A percentile compares a stretch with the other conserved stretches of the same genome.
Evolutionary conservation across 805 yeast genomes (phyloP).

Genomic region (Kuraishia borneana): DNA sequence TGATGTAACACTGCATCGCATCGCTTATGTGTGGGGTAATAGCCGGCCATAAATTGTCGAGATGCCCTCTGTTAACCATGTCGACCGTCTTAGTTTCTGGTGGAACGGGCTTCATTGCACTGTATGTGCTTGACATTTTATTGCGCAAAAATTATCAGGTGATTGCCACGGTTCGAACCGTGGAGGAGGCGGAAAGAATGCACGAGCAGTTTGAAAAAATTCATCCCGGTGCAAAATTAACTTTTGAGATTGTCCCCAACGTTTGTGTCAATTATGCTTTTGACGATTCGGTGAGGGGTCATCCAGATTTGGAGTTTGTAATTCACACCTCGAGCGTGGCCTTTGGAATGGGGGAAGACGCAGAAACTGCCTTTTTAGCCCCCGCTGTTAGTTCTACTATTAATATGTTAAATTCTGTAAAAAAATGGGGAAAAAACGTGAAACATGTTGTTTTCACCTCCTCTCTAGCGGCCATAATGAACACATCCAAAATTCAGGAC

Average conservation of each 20-base stretch:
- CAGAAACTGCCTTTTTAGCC: constrained; percentile 27
- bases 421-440: constrained; percentile 25
- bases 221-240: constrained; percentile 9
- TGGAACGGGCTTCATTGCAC: neutral
- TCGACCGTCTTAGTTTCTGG: neutral
- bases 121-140: constrained; percentile 7
- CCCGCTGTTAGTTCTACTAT: constrained; percentile 40
- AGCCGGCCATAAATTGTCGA: neutral
- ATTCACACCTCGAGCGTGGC: constrained; percentile 30
- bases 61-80: neutral
- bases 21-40: constrained; percentile 1
- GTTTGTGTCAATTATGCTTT: constrained; percentile 30
- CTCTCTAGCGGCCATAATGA: constrained; percentile 32
- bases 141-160: constrained; percentile 30
- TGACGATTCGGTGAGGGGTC: constrained; percentile 28
- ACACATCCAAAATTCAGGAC: neutral
- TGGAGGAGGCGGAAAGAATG: constrained; percentile 28
- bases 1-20: neutral
- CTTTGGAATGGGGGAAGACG: constrained; percentile 17
- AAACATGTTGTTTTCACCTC: constrained; percentile 37
- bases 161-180: constrained; percentile 39
- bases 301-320: constrained; percentile 29
- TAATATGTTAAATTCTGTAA: constrained; percentile 29
- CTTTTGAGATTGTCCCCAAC: constrained; percentile 23
- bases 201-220: constrained; percentile 15